These are phyloP conservation scores for Leccinum griseonigrum DNA, from an alignment of 1,284 basidiomycete species.

Conservation along the genomic window DNA sequence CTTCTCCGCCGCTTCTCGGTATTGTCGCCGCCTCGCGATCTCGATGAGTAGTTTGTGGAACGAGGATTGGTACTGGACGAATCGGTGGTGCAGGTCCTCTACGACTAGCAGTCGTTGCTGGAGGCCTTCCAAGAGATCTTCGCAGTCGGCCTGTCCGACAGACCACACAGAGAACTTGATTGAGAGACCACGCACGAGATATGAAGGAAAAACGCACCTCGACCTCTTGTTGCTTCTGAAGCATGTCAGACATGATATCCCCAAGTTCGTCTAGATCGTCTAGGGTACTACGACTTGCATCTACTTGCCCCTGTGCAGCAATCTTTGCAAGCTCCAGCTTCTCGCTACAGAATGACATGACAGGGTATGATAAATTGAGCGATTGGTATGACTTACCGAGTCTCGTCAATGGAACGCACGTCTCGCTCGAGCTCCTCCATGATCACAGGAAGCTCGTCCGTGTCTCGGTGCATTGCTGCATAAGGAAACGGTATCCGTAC, in stretches of 20 bases:
- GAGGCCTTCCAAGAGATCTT: constrained; percentile 51
- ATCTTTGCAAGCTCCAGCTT: constrained; percentile 46
- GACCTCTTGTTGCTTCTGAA: constrained; percentile 60
- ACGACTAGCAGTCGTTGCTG: constrained; percentile 60
- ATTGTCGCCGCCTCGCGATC: constrained; percentile 63
- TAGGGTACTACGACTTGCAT: constrained; percentile 47
- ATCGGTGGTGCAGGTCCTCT: constrained; percentile 62
- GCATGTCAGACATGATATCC: constrained; percentile 74
- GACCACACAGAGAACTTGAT: neutral
- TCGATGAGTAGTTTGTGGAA: constrained; percentile 72
- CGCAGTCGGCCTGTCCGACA: constrained; percentile 45
- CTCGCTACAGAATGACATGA: constrained; percentile 34
- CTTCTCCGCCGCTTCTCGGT: constrained; percentile 60
- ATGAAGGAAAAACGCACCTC: constrained; percentile 44
- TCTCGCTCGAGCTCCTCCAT: constrained; percentile 67
- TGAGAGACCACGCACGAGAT: neutral
- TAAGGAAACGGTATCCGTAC: constrained; percentile 1
- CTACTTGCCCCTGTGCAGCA: constrained; percentile 44
- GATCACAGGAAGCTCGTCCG: constrained; percentile 69
- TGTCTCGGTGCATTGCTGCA: constrained; percentile 74
- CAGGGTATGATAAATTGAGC: neutral
- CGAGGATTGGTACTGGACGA: constrained; percentile 62
- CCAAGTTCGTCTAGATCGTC: constrained; percentile 71
- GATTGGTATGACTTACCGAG: constrained; percentile 47
- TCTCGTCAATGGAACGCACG: constrained; percentile 46